A percentile compares a stretch with the other conserved stretches of the same genome.
Conservation (phyloP, 208 protist species). For the Herpetomonas muscarum region DNA sequence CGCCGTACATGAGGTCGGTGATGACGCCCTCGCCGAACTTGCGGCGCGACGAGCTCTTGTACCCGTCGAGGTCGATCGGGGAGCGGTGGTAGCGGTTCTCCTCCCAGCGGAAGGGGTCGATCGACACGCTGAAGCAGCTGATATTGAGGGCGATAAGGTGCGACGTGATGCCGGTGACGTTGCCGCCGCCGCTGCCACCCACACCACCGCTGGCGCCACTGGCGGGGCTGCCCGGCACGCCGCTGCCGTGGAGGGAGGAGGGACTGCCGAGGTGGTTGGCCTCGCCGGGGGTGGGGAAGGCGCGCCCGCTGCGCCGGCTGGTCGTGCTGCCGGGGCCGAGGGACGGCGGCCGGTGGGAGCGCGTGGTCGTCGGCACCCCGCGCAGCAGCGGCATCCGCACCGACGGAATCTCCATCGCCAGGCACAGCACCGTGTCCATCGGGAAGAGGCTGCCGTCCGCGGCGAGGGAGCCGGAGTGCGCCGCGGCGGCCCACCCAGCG, state of each 20-base stretch:
- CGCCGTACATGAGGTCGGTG: slow-evolving; percentile 88
- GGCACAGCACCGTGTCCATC: slow-evolving; percentile 31
- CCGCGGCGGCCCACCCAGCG: background rate
- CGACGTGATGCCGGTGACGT: background rate
- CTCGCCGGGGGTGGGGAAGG: background rate
- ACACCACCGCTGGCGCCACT: background rate
- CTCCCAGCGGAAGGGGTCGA: slow-evolving; percentile 66
- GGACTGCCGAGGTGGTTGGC: background rate
- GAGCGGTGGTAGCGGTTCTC: slow-evolving; percentile 37
- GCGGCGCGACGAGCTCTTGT: slow-evolving; percentile 17
- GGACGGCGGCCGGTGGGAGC: slow-evolving; percentile 7
- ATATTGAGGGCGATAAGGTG: slow-evolving; percentile 31
- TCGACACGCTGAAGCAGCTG: slow-evolving; percentile 68
- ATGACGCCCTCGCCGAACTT: slow-evolving; percentile 72
- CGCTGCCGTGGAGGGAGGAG: background rate
- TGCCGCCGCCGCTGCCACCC: background rate
- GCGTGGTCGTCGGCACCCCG: slow-evolving; percentile 4
- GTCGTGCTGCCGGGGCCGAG: background rate
- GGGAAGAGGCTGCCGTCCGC: slow-evolving; percentile 14
- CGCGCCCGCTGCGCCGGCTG: background rate
- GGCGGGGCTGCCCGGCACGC: background rate
- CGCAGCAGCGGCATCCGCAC: slow-evolving; percentile 14
- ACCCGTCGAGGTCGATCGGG: slow-evolving; percentile 49
- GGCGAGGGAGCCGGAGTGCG: background rate
- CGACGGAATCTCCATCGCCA: slow-evolving; percentile 24